phyloP scores from a whole-genome alignment of 257 asterid genomes.

The Parsonsia alboflavescens region DNA sequence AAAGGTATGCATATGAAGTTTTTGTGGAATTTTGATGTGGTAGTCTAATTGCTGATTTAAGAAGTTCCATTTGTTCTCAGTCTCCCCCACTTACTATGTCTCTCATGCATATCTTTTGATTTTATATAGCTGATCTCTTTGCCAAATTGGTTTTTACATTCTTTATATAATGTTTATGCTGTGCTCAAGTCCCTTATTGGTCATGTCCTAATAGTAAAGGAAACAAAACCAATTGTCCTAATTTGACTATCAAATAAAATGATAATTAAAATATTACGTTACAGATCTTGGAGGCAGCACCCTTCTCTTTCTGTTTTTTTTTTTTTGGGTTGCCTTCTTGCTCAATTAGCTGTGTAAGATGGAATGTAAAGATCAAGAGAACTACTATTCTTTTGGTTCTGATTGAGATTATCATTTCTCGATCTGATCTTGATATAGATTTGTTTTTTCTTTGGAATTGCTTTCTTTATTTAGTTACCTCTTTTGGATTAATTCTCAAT shows the following conservation, averaged over 20 bases:
- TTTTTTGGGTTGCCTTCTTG: not conserved
- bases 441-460: not conserved
- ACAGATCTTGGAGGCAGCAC: not conserved
- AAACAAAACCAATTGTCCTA: not conserved
- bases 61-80: not conserved
- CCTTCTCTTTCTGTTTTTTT: not conserved
- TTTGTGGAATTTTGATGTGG: not conserved
- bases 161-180: not conserved
- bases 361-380: not conserved
- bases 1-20: slow-evolving; percentile 46
- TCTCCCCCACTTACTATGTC: too few species aligned
- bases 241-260: not conserved
- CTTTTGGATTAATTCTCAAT: slow-evolving; percentile 14
- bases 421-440: not conserved
- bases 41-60: not conserved
- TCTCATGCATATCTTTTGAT: not conserved
- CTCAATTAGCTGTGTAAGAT: not conserved
- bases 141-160: not conserved
- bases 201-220: not conserved
- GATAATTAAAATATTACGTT: not conserved
- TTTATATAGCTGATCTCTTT: not conserved
- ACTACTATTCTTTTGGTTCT: not conserved
- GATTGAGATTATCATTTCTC: not conserved
- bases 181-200: not conserved
- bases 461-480: not conserved